Evolutionary conservation across 768 basidiomycete species (phyloP).

Genomic region (Inosperma sp.): DNA sequence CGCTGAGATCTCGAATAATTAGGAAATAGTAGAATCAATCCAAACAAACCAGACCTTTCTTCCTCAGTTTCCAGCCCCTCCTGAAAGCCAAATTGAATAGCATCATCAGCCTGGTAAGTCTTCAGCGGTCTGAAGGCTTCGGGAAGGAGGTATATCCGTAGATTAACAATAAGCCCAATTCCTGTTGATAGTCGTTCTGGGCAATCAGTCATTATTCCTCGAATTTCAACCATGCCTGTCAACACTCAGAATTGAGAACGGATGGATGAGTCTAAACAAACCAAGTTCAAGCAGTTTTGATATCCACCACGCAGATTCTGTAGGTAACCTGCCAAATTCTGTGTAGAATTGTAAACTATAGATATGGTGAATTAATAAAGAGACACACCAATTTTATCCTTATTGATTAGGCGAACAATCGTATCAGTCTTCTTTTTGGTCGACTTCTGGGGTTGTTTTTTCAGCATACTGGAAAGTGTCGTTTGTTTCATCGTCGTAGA

Average conservation of each 20-base stretch:
- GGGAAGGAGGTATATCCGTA: slow-evolving; percentile 64
- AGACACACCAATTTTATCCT: slow-evolving; percentile 54
- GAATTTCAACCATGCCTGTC: slow-evolving; percentile 62
- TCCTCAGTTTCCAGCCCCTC: slow-evolving; percentile 77
- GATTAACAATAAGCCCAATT: slow-evolving; percentile 69
- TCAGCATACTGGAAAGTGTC: slow-evolving; percentile 62
- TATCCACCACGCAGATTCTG: slow-evolving; percentile 67
- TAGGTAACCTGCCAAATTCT: slow-evolving; percentile 79
- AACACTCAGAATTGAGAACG: neutral
- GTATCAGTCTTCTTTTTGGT: slow-evolving; percentile 58
- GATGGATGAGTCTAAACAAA: slow-evolving; percentile 24
- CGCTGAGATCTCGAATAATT: slow-evolving; percentile 22
- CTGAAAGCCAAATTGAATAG: slow-evolving; percentile 46
- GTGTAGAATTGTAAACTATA: slow-evolving; percentile 1
- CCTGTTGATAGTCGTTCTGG: slow-evolving; percentile 69
- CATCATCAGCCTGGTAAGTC: slow-evolving; percentile 31
- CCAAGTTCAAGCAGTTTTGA: slow-evolving; percentile 70
- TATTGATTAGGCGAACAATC: slow-evolving; percentile 64
- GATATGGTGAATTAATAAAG: slow-evolving; percentile 9
- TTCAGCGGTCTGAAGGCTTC: slow-evolving; percentile 59
- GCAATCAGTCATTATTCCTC: slow-evolving; percentile 73
- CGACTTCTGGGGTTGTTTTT: slow-evolving; percentile 44
- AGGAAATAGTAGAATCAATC: neutral
- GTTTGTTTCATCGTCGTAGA: slow-evolving; percentile 57
- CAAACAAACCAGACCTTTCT: slow-evolving; percentile 47